Percentiles rank a stretch among this genome's conserved stretches.
Conservation (phyloP, 345 rosid species). For the Schrenkiella parvula region DNA sequence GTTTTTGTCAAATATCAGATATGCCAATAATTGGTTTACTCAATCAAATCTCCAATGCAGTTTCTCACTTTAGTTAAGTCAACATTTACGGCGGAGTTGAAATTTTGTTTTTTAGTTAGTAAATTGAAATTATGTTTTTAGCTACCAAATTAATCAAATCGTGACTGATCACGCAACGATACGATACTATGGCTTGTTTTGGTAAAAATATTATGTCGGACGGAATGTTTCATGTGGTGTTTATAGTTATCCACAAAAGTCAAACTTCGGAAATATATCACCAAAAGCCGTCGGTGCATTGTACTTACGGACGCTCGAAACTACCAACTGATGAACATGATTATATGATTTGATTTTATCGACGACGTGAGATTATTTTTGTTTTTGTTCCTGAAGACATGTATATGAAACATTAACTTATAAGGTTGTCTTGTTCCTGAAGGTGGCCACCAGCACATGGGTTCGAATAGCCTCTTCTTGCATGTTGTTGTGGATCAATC, state of each 20-base stretch:
- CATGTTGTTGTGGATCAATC: neutral
- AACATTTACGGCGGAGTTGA: neutral
- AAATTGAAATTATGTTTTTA: neutral
- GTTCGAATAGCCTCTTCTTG: neutral
- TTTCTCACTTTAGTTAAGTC: too few species aligned
- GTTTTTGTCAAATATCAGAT: too few species aligned
- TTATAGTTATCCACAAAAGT: neutral
- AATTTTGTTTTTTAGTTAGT: neutral
- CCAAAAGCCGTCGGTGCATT: slow-evolving; percentile 1
- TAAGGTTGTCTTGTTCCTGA: neutral
- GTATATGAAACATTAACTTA: neutral
- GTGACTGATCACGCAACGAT: too few species aligned
- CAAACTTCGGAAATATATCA: neutral
- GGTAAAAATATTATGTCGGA: neutral
- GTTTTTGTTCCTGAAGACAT: too few species aligned
- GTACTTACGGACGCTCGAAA: neutral
- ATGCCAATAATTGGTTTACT: too few species aligned
- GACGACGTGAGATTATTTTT: neutral
- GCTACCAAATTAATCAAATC: too few species aligned
- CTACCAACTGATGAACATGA: too few species aligned
- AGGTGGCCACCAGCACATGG: neutral
- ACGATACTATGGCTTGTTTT: too few species aligned
- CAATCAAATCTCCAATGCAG: too few species aligned
- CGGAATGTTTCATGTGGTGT: neutral
- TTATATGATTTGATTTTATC: neutral